Evolutionary conservation across 805 yeast genomes (phyloP).

Genomic region (Cyberlindnera petersonii): DNA sequence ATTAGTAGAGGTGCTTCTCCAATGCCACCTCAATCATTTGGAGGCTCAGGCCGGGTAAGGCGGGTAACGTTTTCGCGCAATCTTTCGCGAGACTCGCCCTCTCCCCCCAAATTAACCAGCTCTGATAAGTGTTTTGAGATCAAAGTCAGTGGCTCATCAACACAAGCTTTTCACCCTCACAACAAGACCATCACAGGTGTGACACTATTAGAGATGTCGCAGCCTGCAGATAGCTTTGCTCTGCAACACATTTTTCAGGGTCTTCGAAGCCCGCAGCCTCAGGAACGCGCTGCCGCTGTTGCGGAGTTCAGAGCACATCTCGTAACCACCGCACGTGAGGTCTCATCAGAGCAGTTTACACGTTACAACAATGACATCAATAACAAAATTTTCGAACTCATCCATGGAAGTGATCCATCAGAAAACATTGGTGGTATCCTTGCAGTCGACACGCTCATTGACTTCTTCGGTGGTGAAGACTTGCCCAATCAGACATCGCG

Average conservation of each 20-base stretch:
- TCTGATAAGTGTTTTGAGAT: no score
- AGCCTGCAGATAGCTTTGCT: slow-evolving; percentile 27
- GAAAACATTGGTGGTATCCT: slow-evolving; percentile 87
- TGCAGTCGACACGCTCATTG: slow-evolving; percentile 85
- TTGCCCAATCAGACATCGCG: slow-evolving; percentile 85
- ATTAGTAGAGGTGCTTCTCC: no score
- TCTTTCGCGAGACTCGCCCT: no score
- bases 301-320: slow-evolving; percentile 66
- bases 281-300: slow-evolving; percentile 50
- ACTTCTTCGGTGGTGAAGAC: slow-evolving; percentile 81
- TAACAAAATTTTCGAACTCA: slow-evolving; percentile 78
- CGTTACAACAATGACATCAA: slow-evolving; percentile 82
- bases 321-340: slow-evolving; percentile 71
- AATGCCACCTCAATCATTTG: no score
- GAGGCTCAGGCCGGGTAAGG: not conserved
- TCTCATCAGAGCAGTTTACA: slow-evolving; percentile 75
- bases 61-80: slow-evolving; percentile 1
- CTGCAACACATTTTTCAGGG: slow-evolving; percentile 35
- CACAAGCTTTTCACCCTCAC: not conserved
- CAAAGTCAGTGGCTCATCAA: not conserved
- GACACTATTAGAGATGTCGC: slow-evolving; percentile 13
- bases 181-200: not conserved
- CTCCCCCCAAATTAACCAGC: no score
- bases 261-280: slow-evolving; percentile 32
- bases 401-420: slow-evolving; percentile 65